Conservation (phyloP, 2,329 filamentous ascomycete species). For the Aspergillus luchuensis region DNA sequence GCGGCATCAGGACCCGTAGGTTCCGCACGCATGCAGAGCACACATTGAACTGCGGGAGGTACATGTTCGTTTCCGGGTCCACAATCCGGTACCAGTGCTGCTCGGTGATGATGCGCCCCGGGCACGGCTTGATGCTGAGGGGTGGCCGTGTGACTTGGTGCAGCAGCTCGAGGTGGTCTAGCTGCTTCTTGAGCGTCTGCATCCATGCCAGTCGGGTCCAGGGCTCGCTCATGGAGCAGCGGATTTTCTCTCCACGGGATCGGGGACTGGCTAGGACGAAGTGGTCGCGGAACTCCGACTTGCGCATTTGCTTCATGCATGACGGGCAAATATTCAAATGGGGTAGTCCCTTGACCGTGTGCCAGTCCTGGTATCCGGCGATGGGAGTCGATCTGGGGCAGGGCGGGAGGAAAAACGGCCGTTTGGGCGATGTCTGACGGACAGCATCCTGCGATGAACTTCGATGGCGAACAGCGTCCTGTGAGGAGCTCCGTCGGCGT, state of each 20-base stretch:
- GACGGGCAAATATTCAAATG: conserved; percentile 79
- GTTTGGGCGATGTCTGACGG: conserved; percentile 20
- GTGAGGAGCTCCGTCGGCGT: conserved; percentile 16
- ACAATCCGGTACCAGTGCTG: conserved; percentile 75
- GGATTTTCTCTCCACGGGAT: conserved; percentile 59
- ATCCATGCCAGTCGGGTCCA: conserved; percentile 88
- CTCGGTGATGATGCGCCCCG: conserved; percentile 56
- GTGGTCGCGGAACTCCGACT: conserved; percentile 66
- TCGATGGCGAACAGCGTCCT: conserved; percentile 14
- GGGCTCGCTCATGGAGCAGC: conserved; percentile 77
- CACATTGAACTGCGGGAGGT: conserved; percentile 71
- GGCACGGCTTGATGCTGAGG: conserved; percentile 59
- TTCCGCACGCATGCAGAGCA: conserved; percentile 74
- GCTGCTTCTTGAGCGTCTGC: conserved; percentile 70
- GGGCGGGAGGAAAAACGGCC: conserved; percentile 55
- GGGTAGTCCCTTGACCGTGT: conserved; percentile 70
- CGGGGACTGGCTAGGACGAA: conserved; percentile 66
- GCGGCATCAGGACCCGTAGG: conserved; percentile 72
- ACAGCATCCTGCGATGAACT: conserved; percentile 18
- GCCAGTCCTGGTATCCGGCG: conserved; percentile 73
- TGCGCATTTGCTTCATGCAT: conserved; percentile 73
- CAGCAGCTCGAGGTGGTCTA: conserved; percentile 68
- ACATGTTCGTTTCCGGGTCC: conserved; percentile 65
- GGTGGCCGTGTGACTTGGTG: conserved; percentile 67
- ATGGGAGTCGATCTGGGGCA: conserved; percentile 69